Evolutionary conservation across 2,329 filamentous ascomycete species (phyloP).

Genomic region (Metarhizium rileyi): DNA sequence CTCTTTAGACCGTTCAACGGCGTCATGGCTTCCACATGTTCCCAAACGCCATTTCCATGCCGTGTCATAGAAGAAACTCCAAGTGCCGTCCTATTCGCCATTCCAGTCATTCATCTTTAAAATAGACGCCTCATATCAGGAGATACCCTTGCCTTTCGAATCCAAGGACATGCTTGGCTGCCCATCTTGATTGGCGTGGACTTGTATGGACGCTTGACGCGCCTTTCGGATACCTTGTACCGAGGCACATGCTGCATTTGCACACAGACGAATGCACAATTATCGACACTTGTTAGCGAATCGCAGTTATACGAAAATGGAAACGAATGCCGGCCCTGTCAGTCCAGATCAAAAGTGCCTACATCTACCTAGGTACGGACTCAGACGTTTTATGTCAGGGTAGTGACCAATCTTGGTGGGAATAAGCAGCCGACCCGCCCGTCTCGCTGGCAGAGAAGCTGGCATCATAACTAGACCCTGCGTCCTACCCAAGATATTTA

Average conservation of each 20-base stretch:
- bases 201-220: no score
- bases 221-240: not conserved
- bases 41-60: conserved; percentile 1
- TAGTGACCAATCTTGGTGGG: not conserved
- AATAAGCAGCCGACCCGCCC: not conserved
- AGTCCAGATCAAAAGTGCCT: not conserved
- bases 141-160: not conserved
- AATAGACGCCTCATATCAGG: not conserved
- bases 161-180: not conserved
- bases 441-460: not conserved
- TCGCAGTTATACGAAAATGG: not conserved
- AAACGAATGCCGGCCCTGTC: not conserved
- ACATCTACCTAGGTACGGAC: not conserved
- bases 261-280: not conserved
- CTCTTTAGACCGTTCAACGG: not conserved
- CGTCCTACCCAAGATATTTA: conserved; percentile 20
- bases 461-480: not conserved
- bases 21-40: not conserved
- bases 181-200: no score
- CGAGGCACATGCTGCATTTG: not conserved
- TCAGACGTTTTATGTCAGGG: not conserved
- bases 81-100: not conserved
- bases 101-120: not conserved
- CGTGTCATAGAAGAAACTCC: not conserved
- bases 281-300: not conserved